Percentiles rank a stretch among this genome's conserved stretches.
Evolutionary conservation across 176 grass and related monocot genomes (phyloP).

Genomic region (Triticum timopheevii): DNA sequence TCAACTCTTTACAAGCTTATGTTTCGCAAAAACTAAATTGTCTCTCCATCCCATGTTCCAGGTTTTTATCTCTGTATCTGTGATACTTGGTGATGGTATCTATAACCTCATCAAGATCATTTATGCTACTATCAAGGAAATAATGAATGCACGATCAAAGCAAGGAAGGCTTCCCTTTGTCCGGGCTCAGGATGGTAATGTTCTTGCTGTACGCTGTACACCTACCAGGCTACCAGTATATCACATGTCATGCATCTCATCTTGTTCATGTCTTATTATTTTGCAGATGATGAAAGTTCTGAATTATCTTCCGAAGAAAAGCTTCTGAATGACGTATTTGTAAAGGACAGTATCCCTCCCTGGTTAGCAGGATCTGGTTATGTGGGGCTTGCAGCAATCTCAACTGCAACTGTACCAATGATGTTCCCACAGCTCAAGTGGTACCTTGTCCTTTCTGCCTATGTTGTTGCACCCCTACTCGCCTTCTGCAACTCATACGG

Average conservation of each 20-base stretch:
- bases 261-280: conserved; percentile 16
- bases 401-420: conserved; percentile 62
- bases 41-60: conserved; percentile 12
- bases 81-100: conserved; percentile 91
- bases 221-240: neutral
- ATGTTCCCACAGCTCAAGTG: conserved; percentile 89
- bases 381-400: conserved; percentile 63
- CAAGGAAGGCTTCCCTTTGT: conserved; percentile 45
- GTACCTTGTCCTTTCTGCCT: conserved; percentile 70
- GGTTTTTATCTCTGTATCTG: conserved; percentile 89
- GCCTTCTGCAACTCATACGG: conserved; percentile 95
- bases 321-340: conserved; percentile 50
- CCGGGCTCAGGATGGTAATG: conserved; percentile 33
- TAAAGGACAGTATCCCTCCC: conserved; percentile 74
- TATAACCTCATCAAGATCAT: conserved; percentile 96
- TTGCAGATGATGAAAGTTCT: conserved; percentile 50
- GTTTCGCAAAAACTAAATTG: neutral
- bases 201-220: neutral
- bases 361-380: conserved; percentile 74
- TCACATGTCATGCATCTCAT: conserved; percentile 22
- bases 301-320: conserved; percentile 55
- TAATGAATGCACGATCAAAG: conserved; percentile 62
- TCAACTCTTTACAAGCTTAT: neutral
- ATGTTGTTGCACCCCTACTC: conserved; percentile 66
- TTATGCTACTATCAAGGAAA: conserved; percentile 64